These are phyloP conservation scores for Macadamia integrifolia DNA, from an alignment of 164 flowering plant species.

Conservation along the genomic window DNA sequence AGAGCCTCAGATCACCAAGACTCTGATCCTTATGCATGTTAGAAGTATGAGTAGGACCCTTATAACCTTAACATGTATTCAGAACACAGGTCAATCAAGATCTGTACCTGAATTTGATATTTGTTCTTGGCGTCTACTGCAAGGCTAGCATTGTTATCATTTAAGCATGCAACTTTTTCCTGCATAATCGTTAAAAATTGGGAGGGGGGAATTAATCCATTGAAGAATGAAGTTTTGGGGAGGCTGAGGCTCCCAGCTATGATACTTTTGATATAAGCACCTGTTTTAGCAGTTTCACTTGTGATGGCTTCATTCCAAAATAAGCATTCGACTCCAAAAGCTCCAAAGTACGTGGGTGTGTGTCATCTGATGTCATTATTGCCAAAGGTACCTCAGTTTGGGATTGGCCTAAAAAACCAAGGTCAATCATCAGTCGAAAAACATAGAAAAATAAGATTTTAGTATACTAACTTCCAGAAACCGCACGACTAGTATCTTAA, in stretches of 20 bases:
- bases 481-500: too few species aligned
- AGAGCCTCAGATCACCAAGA: background rate
- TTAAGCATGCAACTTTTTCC: conserved; percentile 99
- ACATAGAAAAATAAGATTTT: conserved; percentile 3
- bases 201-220: background rate
- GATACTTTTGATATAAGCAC: conserved; percentile 23
- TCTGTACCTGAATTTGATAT: conserved; percentile 78
- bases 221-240: background rate
- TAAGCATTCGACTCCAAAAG: conserved; percentile 77
- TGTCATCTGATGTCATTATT: conserved; percentile 99
- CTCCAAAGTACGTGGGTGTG: conserved; percentile 64
- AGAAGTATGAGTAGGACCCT: background rate
- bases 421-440: conserved; percentile 2
- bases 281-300: conserved; percentile 94
- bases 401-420: conserved; percentile 39
- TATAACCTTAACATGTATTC: background rate
- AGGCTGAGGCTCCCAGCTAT: background rate
- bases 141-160: conserved; percentile 92
- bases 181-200: conserved; percentile 21
- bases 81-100: background rate
- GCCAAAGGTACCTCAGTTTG: conserved; percentile 67
- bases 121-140: conserved; percentile 77
- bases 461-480: too few species aligned
- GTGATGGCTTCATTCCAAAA: conserved; percentile 88
- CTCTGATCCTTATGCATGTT: background rate